phyloP scores from a whole-genome alignment of 208 protist species.

The Novymonas esmeraldas region DNA sequence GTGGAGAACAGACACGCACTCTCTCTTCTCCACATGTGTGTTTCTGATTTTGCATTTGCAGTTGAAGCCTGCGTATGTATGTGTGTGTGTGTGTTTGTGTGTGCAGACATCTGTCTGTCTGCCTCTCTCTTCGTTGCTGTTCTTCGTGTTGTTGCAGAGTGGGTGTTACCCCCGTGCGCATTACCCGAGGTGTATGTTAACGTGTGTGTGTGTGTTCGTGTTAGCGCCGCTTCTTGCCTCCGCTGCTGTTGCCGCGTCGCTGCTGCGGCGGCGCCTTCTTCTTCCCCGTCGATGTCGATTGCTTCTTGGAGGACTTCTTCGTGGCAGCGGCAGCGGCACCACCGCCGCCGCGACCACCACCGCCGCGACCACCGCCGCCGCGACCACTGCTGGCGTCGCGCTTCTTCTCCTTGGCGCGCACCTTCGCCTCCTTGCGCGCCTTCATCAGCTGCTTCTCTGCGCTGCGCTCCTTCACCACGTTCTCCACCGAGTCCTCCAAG shows the following conservation, averaged over 20 bases:
- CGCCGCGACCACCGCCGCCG: neutral
- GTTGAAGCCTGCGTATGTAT: neutral
- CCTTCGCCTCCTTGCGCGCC: slow-evolving; percentile 33
- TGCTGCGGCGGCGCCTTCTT: no score
- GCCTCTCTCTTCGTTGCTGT: neutral
- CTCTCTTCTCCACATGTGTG: neutral
- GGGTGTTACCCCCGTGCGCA: no score
- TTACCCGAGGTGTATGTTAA: no score
- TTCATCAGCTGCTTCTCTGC: slow-evolving; percentile 40
- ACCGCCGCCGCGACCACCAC: slow-evolving; percentile 2
- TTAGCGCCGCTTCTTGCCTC: slow-evolving; percentile 7
- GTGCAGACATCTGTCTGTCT: neutral
- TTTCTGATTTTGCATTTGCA: neutral
- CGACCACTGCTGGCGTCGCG: neutral
- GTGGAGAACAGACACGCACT: no score
- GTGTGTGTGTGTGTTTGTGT: neutral
- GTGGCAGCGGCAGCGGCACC: slow-evolving; percentile 4
- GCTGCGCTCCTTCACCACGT: slow-evolving; percentile 65
- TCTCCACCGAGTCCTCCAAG: slow-evolving; percentile 72
- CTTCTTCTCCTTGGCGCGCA: slow-evolving; percentile 35
- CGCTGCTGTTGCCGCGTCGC: neutral
- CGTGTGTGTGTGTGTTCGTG: slow-evolving; percentile 10
- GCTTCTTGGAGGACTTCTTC: slow-evolving; percentile 23
- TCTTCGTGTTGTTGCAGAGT: neutral
- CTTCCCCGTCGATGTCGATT: slow-evolving; percentile 8